Percentiles rank a stretch among this genome's conserved stretches.
Conservation (phyloP, 352 stramenopile species). For the Pythium coloratum region DNA sequence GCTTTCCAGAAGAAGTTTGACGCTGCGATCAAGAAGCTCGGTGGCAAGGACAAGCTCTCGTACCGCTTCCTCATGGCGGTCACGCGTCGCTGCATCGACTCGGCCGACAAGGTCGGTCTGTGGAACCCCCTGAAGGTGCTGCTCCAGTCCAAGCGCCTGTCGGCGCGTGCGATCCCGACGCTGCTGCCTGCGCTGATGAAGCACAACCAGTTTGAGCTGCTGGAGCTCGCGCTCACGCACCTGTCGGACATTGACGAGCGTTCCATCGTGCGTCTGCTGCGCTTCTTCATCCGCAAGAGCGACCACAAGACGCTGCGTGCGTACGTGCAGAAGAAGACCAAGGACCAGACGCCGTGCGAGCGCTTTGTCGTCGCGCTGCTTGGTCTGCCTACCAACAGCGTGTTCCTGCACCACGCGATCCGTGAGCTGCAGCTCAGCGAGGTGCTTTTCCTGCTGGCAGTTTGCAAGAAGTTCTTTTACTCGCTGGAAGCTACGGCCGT, state of each 20-base stretch:
- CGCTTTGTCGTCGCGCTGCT: conserved; percentile 61
- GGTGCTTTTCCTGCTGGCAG: conserved; percentile 61
- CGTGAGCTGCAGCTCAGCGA: conserved; percentile 67
- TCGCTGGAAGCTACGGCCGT: conserved; percentile 35
- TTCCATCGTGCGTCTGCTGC: conserved; percentile 63
- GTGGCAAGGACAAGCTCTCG: conserved; percentile 33
- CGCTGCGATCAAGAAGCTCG: conserved; percentile 38
- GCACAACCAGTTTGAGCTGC: conserved; percentile 61
- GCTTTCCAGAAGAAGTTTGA: conserved; percentile 57
- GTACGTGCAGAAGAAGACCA: conserved; percentile 40
- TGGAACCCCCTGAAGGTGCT: conserved; percentile 57
- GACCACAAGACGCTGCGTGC: conserved; percentile 35
- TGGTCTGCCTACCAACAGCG: conserved; percentile 57
- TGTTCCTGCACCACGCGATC: conserved; percentile 82
- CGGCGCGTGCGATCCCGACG: conserved; percentile 55
- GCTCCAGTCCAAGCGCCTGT: conserved; percentile 60
- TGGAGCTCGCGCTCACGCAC: conserved; percentile 63
- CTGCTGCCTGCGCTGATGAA: conserved; percentile 67
- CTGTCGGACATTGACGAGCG: conserved; percentile 80
- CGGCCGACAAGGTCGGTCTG: conserved; percentile 42
- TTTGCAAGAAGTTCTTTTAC: conserved; percentile 73
- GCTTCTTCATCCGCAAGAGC: conserved; percentile 75
- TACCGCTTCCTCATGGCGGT: conserved; percentile 64
- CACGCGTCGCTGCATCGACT: conserved; percentile 58
- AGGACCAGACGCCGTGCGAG: conserved; percentile 36